A percentile compares a stretch with the other conserved stretches of the same genome.
phyloP scores from a whole-genome alignment of 1,284 basidiomycete species.

The Ganoderma sinense region DNA sequence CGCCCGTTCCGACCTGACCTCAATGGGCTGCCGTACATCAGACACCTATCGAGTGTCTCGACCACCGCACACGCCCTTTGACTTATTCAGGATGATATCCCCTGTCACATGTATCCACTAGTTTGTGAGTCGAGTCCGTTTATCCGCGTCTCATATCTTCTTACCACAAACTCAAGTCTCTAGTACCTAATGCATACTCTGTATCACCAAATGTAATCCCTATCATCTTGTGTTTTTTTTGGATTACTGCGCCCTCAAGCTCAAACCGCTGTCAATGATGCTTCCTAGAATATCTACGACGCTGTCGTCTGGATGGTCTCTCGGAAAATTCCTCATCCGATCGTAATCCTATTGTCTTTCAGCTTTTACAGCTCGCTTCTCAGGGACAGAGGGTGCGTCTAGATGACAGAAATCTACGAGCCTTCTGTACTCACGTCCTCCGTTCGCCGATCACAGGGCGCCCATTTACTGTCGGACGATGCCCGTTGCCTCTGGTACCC shows the following conservation, averaged over 20 bases:
- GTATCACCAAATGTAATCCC: slow-evolving; percentile 1
- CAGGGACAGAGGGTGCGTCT: not conserved
- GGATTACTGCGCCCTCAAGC: not conserved
- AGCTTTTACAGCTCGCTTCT: not conserved
- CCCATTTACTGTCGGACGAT: not conserved
- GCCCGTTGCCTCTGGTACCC: not conserved
- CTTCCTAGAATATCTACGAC: not conserved
- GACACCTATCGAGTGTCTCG: not conserved
- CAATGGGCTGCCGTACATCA: not conserved
- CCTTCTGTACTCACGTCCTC: not conserved
- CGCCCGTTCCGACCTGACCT: not conserved
- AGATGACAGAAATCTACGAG: not conserved
- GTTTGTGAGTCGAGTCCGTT: slow-evolving; percentile 12
- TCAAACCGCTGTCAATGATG: not conserved
- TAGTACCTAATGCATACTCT: not conserved
- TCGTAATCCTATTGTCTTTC: not conserved
- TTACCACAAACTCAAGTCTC: not conserved
- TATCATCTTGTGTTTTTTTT: not conserved
- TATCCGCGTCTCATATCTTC: not conserved
- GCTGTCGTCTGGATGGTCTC: not conserved
- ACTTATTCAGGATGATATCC: not conserved
- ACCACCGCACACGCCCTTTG: too few species aligned
- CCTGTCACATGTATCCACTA: slow-evolving; percentile 25
- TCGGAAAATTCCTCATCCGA: not conserved
- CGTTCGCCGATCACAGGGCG: not conserved